phyloP scores from a whole-genome alignment of 768 basidiomycete genomes.

The Phanerochaete carnosa region DNA sequence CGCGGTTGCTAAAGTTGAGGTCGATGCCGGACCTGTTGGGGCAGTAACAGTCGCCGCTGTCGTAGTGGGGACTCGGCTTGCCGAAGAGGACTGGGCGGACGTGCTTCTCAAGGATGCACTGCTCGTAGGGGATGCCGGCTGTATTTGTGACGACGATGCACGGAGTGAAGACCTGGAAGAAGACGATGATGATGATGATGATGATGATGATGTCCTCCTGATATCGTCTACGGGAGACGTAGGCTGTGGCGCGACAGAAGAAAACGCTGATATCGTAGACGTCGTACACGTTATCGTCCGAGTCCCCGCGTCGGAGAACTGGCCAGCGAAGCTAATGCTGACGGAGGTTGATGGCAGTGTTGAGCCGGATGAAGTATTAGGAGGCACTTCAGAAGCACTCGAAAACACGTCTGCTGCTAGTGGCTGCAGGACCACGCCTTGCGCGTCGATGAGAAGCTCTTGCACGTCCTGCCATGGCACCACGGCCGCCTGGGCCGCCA shows the following conservation, averaged over 20 bases:
- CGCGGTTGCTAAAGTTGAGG: neutral
- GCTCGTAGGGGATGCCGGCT: neutral
- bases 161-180: neutral
- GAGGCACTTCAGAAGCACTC: neutral
- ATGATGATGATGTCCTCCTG: no score
- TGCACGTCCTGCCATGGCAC: neutral
- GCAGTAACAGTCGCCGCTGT: neutral
- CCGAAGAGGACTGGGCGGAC: no score
- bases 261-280: neutral
- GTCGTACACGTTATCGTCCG: no score
- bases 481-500: neutral
- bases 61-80: neutral
- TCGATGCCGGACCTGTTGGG: neutral
- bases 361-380: neutral
- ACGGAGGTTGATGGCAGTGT: neutral
- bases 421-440: neutral
- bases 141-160: neutral
- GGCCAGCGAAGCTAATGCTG: neutral
- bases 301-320: neutral
- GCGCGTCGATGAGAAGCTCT: neutral
- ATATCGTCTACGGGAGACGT: no score
- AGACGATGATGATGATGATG: neutral
- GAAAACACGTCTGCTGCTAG: neutral
- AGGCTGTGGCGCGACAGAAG: neutral
- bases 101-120: no score